These are phyloP conservation scores for Suhomyces choctaworum DNA, from an alignment of 1,139 yeast species.

Conservation along the genomic window DNA sequence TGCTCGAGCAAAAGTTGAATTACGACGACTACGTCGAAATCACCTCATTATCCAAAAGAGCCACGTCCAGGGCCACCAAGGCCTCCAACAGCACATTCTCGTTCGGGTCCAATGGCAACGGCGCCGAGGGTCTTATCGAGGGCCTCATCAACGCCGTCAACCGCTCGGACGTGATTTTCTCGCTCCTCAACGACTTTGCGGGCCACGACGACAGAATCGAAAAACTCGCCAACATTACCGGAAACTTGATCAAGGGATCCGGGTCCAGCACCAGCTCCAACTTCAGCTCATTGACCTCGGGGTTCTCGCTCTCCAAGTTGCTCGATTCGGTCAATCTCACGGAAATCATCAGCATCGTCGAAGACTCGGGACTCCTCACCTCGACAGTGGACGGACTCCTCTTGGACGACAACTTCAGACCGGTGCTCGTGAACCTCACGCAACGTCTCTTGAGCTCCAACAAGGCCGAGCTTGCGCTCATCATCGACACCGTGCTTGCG, in stretches of 20 bases:
- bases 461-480: constrained; percentile 27
- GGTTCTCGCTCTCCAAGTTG: constrained; percentile 14
- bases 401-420: constrained; percentile 37
- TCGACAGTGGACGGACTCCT: constrained; percentile 39
- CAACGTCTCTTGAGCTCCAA: constrained; percentile 35
- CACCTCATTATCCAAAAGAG: constrained; percentile 5
- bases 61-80: too few species aligned
- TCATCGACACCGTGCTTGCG: constrained; percentile 28
- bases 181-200: constrained; percentile 38
- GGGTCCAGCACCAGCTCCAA: constrained; percentile 1
- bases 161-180: constrained; percentile 39
- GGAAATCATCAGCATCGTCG: constrained; percentile 25
- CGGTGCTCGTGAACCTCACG: constrained; percentile 36
- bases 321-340: constrained; percentile 25
- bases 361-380: constrained; percentile 37
- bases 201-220: constrained; percentile 31
- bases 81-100: background rate
- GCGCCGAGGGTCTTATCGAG: constrained; percentile 7
- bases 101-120: background rate
- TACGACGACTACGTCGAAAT: constrained; percentile 1
- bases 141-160: constrained; percentile 31
- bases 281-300: background rate
- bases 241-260: constrained; percentile 15
- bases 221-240: constrained; percentile 34
- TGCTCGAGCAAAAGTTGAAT: constrained; percentile 12